Evolutionary conservation across 176 grass and related monocot species (phyloP).

Genomic region (Eragrostis curvula): DNA sequence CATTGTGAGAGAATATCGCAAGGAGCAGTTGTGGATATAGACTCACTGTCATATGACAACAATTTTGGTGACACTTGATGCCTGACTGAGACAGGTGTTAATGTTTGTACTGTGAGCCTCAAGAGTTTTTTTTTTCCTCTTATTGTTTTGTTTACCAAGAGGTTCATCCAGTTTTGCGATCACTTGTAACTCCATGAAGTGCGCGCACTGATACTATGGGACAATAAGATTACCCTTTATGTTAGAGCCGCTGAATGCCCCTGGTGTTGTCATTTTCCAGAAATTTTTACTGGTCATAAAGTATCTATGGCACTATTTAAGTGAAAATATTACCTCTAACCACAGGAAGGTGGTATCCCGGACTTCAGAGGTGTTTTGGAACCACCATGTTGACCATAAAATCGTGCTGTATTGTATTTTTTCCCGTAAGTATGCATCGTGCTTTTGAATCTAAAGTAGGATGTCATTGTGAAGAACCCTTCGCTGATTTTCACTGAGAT

Average conservation of each 20-base stretch:
- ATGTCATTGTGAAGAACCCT: no score
- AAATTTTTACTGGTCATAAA: not conserved
- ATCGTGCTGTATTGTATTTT: no score
- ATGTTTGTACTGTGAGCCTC: slow-evolving; percentile 24
- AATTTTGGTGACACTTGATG: slow-evolving; percentile 45
- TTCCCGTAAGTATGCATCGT: no score
- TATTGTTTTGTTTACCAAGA: slow-evolving; percentile 30
- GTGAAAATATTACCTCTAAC: not conserved
- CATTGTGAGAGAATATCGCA: slow-evolving; percentile 75
- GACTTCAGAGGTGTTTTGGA: no score
- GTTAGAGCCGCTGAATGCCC: not conserved
- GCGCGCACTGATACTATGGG: not conserved
- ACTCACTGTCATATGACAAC: slow-evolving; percentile 26
- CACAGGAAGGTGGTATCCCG: no score
- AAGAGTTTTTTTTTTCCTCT: slow-evolving; percentile 19
- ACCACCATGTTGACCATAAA: no score
- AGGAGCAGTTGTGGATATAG: slow-evolving; percentile 79
- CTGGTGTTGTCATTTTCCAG: not conserved
- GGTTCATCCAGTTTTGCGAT: slow-evolving; percentile 44
- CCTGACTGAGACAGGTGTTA: slow-evolving; percentile 12
- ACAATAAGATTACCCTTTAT: not conserved
- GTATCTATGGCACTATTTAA: not conserved
- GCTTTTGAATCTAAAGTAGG: no score
- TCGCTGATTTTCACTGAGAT: no score
- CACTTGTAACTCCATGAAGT: slow-evolving; percentile 34